Evolutionary conservation across 345 rosid genomes (phyloP), one percentile per base, ranked within the genome.

Genomic region (Citrus australasica): DNA sequence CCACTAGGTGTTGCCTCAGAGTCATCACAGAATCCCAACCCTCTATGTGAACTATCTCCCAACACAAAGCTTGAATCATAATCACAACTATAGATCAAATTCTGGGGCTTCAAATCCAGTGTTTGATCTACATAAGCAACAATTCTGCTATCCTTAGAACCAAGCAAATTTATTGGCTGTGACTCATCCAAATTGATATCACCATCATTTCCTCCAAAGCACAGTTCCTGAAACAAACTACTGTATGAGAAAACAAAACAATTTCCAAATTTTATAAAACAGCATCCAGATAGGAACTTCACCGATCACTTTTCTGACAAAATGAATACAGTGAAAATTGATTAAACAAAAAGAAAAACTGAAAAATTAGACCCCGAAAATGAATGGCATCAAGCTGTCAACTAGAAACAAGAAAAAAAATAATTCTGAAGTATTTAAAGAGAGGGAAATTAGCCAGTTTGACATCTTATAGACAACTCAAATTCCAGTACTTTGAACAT

Each of bases 121-220:
- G 82, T 82, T 74, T 90, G 84, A 60, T 96, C 98, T 37, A 89
- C 64, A 79, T 76, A 94, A 38, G 93, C 95, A 82, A 89, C 84
- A 75, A 92, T 83, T 28, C 79, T 85, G 25, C 78, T 85, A 77
- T 85, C 80, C 78, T 81, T 85, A 6, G 92, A 87, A 78, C 80
- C 85, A 33, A 87, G 82, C 77, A 91, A 81, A 71, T 89, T 46
- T 28, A 88, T 73, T n/a, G 88, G 83, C 73, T 78, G 82, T 14
- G 83, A n/a, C 56, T 76, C 76, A 71, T 75, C 85, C 76, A 74
- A 48, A 68, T 76, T 76, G 62, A 72, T 68, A 42, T 66, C 76
- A 59, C 60, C 59, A 24, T 62, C 69, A n/a, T 71, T 68, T 11
- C 58, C 78, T 32, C 51, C 38, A 33, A 46, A 40, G 58, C 69